Percentiles rank a stretch among this genome's conserved stretches.
phyloP scores from a whole-genome alignment of 1,139 yeast genomes.

The Debaryomyces sp. region DNA sequence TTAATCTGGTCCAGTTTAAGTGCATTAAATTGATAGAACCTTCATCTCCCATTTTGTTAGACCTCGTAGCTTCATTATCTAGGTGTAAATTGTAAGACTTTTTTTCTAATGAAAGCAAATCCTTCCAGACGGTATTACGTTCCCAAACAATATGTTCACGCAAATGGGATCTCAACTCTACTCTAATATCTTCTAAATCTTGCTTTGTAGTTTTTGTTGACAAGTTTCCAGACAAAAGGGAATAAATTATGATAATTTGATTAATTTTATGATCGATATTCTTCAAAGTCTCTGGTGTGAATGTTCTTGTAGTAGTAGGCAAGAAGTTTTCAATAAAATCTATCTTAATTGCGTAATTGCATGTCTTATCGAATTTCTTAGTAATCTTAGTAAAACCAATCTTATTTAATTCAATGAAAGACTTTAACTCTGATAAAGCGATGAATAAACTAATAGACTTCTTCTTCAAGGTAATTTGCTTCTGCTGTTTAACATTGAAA shows the following conservation, averaged over 20 bases:
- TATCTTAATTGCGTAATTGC: constrained; percentile 60
- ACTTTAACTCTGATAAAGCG: constrained; percentile 77
- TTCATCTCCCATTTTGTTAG: constrained; percentile 39
- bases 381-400: constrained; percentile 89
- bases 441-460: constrained; percentile 70
- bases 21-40: constrained; percentile 25
- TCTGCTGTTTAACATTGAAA: constrained; percentile 52
- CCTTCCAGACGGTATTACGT: constrained; percentile 96
- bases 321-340: constrained; percentile 52
- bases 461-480: constrained; percentile 68
- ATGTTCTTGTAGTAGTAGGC: constrained; percentile 47
- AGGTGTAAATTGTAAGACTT: constrained; percentile 41
- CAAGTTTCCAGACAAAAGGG: constrained; percentile 39
- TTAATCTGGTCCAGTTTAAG: constrained; percentile 25
- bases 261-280: constrained; percentile 49
- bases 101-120: constrained; percentile 85
- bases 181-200: constrained; percentile 56
- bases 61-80: constrained; percentile 28
- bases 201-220: constrained; percentile 27
- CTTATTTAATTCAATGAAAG: constrained; percentile 77
- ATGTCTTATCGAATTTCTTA: constrained; percentile 86
- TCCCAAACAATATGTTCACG: constrained; percentile 97
- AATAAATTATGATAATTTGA: constrained; percentile 51
- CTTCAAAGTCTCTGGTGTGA: constrained; percentile 44
- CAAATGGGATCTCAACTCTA: constrained; percentile 72